These are phyloP conservation scores for Agrostemma githago DNA, from an alignment of 148 eudicot species.

Conservation along the genomic window DNA sequence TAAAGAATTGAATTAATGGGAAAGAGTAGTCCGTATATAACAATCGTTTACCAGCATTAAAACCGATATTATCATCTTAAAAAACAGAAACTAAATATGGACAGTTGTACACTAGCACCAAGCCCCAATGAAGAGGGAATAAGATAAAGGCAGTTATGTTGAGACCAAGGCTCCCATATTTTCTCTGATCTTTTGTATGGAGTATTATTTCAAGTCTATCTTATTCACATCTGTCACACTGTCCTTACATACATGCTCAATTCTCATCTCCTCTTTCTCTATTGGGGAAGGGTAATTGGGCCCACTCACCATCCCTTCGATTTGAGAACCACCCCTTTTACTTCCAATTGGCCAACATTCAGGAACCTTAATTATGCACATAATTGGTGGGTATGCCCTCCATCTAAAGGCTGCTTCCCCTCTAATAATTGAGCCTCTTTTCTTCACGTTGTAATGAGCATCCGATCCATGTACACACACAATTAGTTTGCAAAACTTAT, in stretches of 20 bases:
- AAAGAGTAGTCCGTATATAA: too few relatives aligned
- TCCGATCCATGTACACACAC: background rate
- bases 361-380: slow-evolving; percentile 6
- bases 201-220: slow-evolving; percentile 23
- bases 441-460: background rate
- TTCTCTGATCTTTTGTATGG: background rate
- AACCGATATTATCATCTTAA: too few relatives aligned
- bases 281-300: background rate
- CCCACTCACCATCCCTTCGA: slow-evolving; percentile 30
- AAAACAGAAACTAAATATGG: too few relatives aligned
- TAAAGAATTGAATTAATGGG: too few relatives aligned
- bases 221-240: slow-evolving; percentile 20
- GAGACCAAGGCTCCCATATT: background rate
- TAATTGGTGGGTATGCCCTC: slow-evolving; percentile 10
- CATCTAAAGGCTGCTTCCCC: slow-evolving; percentile 8
- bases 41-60: too few relatives aligned
- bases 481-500: too few relatives aligned
- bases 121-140: too few relatives aligned
- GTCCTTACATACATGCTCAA: slow-evolving; percentile 12
- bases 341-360: slow-evolving; percentile 19
- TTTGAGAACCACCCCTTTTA: slow-evolving; percentile 13
- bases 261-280: background rate
- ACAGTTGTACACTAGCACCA: too few relatives aligned
- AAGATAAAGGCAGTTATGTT: slow-evolving; percentile 6
- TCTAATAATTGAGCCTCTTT: slow-evolving; percentile 7